Base-by-base conservation (phyloP, 2,329 filamentous ascomycete species). In the Arthroderma sp. region DNA sequence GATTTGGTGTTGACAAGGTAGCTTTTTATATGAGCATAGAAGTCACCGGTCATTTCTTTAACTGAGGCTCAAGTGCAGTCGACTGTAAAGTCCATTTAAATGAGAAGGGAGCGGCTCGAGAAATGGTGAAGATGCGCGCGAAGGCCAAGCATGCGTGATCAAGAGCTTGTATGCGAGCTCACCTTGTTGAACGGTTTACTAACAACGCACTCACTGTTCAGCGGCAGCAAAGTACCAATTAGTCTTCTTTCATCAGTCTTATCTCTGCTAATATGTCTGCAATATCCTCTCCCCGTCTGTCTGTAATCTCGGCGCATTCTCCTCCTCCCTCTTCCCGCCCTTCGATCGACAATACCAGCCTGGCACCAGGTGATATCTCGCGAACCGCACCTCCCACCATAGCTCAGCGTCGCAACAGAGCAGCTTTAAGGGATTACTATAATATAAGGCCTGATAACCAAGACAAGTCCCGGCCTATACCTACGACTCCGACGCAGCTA, bases 401-500 rank as follows among this genome's bases (percentile, higher is more conserved):
- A 38, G 53, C 57, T 34, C 56, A 57, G 15, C 72, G 76, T 46
- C 74, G 83, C 49, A 94, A 94, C 66, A 83, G 89, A 52, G 78
- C 83, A 45, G 89, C 89, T 5, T 74, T 96, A 15, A 83, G 91
- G 55, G 87, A 95, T 59, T 96, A 94, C 71, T 96, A 96, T 67
- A 91, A 91, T 59, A 74, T 96, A 41, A 81, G 80, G 52, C 61
- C 71, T 3, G 59, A 64, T 5, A 51, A 22, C 52, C 52, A 58
- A 5, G 34, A 58, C 3, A 53, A 56, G 45, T 61, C 61, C 27
- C 57, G 57, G 38, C 65, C 63, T 45, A 55, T 63, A 29, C 60
- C 64, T 6, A 52, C 52, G 53, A 55, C 30, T 58, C 59, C 44
- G 56, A 49, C 56, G 32, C 49, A 61, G 11, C 47, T 47, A 7